These are phyloP conservation scores for Verticillium dahliae DNA, from an alignment of 2,329 filamentous ascomycete genomes.

Conservation along the genomic window DNA sequence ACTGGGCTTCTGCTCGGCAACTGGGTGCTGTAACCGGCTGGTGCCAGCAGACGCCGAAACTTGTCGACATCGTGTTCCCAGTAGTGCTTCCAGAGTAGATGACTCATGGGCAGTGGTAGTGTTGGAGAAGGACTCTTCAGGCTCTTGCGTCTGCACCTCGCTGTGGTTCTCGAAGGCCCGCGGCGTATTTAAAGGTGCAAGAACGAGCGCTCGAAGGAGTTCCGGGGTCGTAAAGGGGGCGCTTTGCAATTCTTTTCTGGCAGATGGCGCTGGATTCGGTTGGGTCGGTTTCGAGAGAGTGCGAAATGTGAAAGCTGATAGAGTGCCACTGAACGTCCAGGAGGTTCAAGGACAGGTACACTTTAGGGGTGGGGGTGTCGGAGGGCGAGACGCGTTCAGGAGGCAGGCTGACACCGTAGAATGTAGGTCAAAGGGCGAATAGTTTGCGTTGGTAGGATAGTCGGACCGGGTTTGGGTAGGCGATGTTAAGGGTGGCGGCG, in stretches of 20 bases:
- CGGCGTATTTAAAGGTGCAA: slow-evolving; percentile 85
- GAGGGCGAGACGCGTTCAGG: not conserved
- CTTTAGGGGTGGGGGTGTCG: slow-evolving; percentile 6
- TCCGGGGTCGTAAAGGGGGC: slow-evolving; percentile 8
- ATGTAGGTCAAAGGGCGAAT: not conserved
- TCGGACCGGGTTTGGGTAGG: not conserved
- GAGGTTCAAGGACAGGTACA: not conserved
- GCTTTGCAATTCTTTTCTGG: not conserved
- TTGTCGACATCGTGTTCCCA: slow-evolving; percentile 96
- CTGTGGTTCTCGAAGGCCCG: slow-evolving; percentile 77
- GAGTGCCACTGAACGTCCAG: not conserved
- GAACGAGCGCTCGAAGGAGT: slow-evolving; percentile 26
- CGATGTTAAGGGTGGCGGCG: not conserved
- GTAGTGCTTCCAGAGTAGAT: slow-evolving; percentile 92
- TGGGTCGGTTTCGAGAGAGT: not conserved
- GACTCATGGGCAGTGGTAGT: slow-evolving; percentile 69
- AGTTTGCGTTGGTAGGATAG: not conserved
- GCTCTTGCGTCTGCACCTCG: slow-evolving; percentile 68
- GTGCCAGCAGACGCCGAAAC: slow-evolving; percentile 83
- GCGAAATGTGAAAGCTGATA: too few species aligned
- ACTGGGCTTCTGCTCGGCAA: slow-evolving; percentile 44
- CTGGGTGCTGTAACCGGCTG: slow-evolving; percentile 54
- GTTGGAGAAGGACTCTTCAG: slow-evolving; percentile 27
- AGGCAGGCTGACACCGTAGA: too few species aligned
- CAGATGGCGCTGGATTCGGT: not conserved